phyloP scores from a whole-genome alignment of 1,284 basidiomycete genomes.

The Ustilago shanxiensis region DNA sequence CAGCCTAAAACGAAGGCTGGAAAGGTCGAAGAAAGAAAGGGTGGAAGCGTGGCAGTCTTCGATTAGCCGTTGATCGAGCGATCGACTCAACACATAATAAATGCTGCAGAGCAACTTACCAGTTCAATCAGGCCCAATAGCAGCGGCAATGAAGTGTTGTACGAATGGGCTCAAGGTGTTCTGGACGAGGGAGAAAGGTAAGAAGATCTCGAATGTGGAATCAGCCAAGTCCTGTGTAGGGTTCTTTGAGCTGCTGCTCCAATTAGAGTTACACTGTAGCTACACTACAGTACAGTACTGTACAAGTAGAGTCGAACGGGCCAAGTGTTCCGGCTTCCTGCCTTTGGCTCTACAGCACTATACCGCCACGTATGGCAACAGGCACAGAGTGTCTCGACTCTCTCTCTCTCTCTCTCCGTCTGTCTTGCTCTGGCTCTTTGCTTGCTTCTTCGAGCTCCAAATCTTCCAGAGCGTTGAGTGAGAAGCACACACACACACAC shows the following conservation, averaged over 20 bases:
- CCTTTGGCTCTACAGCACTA: not conserved
- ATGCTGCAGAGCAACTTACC: slow-evolving; percentile 11
- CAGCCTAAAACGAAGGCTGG: slow-evolving; percentile 5
- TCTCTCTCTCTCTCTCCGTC: not conserved
- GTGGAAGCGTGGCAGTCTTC: not conserved
- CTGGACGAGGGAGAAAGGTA: not conserved
- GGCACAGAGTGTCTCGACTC: not conserved
- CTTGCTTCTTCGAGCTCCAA: not conserved
- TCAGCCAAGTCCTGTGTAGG: not conserved
- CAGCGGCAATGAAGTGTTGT: not conserved
- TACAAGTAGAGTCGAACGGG: slow-evolving; percentile 3
- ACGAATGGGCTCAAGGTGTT: slow-evolving; percentile 9
- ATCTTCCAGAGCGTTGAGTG: not conserved
- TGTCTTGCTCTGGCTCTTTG: not conserved
- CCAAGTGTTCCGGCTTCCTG: slow-evolving; percentile 5
- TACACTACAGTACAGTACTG: too few relatives aligned
- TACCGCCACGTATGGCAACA: too few relatives aligned
- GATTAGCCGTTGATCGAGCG: not conserved
- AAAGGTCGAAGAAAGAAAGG: not conserved
- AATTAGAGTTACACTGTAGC: too few relatives aligned
- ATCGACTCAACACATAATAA: not conserved
- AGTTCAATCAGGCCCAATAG: slow-evolving; percentile 3
- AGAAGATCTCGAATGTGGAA: not conserved
- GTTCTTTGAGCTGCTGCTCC: too few relatives aligned
- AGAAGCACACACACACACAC: not conserved